A percentile compares a stretch with the other conserved stretches of the same genome.
phyloP scores from a whole-genome alignment of 768 basidiomycete genomes.

The Dacryopinax spathularia region DNA sequence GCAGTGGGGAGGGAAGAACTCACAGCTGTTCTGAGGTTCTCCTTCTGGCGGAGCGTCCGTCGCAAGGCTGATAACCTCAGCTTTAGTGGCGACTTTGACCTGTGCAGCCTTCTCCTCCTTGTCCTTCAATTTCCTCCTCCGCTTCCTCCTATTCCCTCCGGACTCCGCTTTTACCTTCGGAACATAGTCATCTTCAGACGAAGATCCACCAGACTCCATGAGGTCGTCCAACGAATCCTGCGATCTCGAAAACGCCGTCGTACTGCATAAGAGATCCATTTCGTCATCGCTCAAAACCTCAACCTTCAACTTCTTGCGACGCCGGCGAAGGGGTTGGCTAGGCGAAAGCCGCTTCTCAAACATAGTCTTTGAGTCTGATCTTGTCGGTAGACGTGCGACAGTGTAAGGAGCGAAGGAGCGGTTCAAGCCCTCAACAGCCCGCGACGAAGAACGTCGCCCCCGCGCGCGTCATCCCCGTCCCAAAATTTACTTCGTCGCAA shows the following conservation, averaged over 20 bases:
- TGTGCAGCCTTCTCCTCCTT: background rate
- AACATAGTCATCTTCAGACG: background rate
- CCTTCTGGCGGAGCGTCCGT: background rate
- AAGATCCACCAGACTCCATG: no score
- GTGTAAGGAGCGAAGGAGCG: no score
- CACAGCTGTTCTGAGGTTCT: background rate
- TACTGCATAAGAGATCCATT: background rate
- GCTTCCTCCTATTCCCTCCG: background rate
- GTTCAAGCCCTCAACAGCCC: no score
- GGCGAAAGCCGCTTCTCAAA: no score
- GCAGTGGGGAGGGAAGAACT: background rate
- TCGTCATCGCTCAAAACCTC: background rate
- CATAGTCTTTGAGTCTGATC: no score
- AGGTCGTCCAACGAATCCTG: no score
- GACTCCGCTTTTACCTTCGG: background rate
- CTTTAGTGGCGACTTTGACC: background rate
- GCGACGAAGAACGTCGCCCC: no score
- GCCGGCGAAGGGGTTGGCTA: no score
- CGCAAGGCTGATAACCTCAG: background rate
- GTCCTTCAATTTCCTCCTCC: background rate
- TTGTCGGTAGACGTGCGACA: no score
- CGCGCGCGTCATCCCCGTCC: no score
- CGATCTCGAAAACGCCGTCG: no score
- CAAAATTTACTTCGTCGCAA: no score
- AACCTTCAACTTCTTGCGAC: background rate